phyloP scores from a whole-genome alignment of 345 rosid species.

The Moricandia arvensis region DNA sequence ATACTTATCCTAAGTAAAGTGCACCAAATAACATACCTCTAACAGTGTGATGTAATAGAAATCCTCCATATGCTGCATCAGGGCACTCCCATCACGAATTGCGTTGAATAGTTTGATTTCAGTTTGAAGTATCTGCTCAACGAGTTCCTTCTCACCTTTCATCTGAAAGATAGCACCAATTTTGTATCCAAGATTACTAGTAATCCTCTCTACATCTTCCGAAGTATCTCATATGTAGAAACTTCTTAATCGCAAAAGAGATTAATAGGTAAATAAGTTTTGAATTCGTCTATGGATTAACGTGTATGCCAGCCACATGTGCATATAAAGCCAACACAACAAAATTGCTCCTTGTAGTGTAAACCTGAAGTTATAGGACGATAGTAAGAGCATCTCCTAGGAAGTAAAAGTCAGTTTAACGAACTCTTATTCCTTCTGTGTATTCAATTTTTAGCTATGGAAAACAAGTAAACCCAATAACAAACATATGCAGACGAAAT shows the following conservation, averaged over 20 bases:
- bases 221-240: not conserved
- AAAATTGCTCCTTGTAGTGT: not conserved
- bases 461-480: not conserved
- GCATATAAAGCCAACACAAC: not conserved
- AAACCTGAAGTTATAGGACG: not conserved
- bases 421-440: not conserved
- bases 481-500: not conserved
- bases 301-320: not conserved
- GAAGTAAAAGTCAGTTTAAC: not conserved
- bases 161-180: constrained; percentile 49
- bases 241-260: constrained; percentile 1
- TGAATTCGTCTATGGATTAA: not conserved
- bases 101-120: constrained; percentile 86
- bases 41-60: constrained; percentile 86
- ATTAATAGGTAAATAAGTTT: not conserved
- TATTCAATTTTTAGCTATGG: not conserved
- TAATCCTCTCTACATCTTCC: constrained; percentile 3
- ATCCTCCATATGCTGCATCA: constrained; percentile 99
- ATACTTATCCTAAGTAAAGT: not conserved
- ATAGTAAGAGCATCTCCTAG: not conserved
- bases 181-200: not conserved
- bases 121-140: constrained; percentile 81
- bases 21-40: constrained; percentile 53
- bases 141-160: constrained; percentile 95
- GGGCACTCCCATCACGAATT: constrained; percentile 90